phyloP scores from a whole-genome alignment of 2,329 filamentous ascomycete species.

The Aureobasidium sp. region DNA sequence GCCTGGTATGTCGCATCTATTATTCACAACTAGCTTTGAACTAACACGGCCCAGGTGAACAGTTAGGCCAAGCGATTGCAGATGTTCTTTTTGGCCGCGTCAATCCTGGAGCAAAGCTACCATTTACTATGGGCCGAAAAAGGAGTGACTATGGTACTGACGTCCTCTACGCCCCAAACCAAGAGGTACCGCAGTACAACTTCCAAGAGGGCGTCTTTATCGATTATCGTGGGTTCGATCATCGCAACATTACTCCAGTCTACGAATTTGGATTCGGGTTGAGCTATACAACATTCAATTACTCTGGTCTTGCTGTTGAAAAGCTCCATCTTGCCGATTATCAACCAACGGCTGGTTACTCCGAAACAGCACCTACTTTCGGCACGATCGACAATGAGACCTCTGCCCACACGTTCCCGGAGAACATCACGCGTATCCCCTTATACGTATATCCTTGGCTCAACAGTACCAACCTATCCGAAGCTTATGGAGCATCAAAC shows the following conservation, averaged over 20 bases:
- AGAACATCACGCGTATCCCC: slow-evolving; percentile 56
- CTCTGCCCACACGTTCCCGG: slow-evolving; percentile 74
- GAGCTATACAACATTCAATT: slow-evolving; percentile 79
- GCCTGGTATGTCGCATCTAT: slow-evolving; percentile 44
- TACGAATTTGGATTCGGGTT: slow-evolving; percentile 84
- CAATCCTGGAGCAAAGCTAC: slow-evolving; percentile 77
- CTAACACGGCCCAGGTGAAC: slow-evolving; percentile 61
- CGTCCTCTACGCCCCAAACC: slow-evolving; percentile 70
- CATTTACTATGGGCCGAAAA: slow-evolving; percentile 79
- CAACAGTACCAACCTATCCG: slow-evolving; percentile 64
- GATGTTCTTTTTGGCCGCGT: slow-evolving; percentile 82
- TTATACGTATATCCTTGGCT: slow-evolving; percentile 75
- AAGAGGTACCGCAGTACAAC: slow-evolving; percentile 73
- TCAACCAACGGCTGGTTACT: slow-evolving; percentile 64
- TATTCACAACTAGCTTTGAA: too few species aligned
- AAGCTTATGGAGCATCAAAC: slow-evolving; percentile 63
- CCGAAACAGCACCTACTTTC: slow-evolving; percentile 66
- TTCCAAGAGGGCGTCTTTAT: slow-evolving; percentile 82
- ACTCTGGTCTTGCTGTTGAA: slow-evolving; percentile 67
- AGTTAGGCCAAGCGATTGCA: slow-evolving; percentile 78
- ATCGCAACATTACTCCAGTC: slow-evolving; percentile 66
- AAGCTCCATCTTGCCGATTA: slow-evolving; percentile 54
- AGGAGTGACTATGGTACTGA: slow-evolving; percentile 73
- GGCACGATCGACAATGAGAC: slow-evolving; percentile 45
- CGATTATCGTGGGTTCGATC: slow-evolving; percentile 79